A percentile compares a stretch with the other conserved stretches of the same genome.
These are phyloP conservation scores for Colletotrichum godetiae DNA, from an alignment of 2,329 filamentous ascomycete species.

Conservation along the genomic window DNA sequence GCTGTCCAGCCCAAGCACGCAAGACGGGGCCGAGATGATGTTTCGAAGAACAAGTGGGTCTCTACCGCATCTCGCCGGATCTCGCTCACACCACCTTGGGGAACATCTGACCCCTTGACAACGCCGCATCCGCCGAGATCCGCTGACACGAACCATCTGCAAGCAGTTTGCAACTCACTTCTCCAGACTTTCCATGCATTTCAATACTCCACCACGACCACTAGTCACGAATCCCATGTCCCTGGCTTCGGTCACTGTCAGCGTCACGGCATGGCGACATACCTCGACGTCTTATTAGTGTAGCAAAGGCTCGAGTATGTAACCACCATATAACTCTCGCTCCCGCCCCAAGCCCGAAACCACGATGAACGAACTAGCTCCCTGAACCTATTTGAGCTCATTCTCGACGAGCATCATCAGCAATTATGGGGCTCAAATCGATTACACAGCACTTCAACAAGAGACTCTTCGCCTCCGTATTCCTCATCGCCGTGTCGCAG, in stretches of 20 bases:
- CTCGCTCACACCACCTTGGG: conserved; percentile 6
- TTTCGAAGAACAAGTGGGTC: conserved; percentile 7
- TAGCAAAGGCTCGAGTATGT: background rate
- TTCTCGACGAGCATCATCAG: background rate
- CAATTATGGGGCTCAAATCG: conserved; percentile 5
- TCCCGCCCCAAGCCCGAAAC: background rate
- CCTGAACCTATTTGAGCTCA: background rate
- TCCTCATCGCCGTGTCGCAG: conserved; percentile 47
- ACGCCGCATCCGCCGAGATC: conserved; percentile 8
- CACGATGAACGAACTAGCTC: background rate
- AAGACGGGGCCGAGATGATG: conserved; percentile 26
- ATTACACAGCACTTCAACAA: conserved; percentile 26
- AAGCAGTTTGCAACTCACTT: background rate
- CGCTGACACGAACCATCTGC: background rate
- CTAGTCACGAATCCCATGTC: background rate
- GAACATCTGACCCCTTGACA: background rate
- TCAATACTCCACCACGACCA: background rate
- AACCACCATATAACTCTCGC: background rate
- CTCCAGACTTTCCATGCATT: background rate
- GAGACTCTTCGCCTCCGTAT: conserved; percentile 35
- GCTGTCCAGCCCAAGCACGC: background rate
- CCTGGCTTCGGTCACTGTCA: background rate
- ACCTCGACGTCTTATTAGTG: background rate
- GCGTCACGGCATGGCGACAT: background rate
- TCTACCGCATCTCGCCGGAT: conserved; percentile 22